A percentile compares a stretch with the other conserved stretches of the same genome.
phyloP scores from a whole-genome alignment of 768 basidiomycete species.

The Leccinum disarticulatum region DNA sequence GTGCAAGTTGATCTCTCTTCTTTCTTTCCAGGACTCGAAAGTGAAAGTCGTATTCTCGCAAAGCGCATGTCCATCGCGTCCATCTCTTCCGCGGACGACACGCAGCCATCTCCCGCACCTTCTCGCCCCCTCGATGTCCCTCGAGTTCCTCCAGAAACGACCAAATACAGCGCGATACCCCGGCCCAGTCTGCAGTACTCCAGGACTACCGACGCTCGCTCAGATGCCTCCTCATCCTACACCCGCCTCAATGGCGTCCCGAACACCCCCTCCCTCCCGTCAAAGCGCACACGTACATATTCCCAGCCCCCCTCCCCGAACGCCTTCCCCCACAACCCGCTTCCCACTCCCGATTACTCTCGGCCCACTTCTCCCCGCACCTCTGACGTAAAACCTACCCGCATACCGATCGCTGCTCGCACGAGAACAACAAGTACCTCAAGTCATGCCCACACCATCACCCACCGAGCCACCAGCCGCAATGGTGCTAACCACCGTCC shows the following conservation, averaged over 20 bases:
- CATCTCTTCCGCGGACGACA: conserved; percentile 53
- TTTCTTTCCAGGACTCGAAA: conserved; percentile 63
- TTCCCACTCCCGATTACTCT: conserved; percentile 38
- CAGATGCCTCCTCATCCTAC: conserved; percentile 26
- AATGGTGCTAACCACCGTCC: conserved; percentile 30
- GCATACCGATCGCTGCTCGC: conserved; percentile 48
- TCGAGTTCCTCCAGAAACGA: conserved; percentile 30
- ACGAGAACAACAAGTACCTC: conserved; percentile 42
- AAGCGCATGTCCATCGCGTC: conserved; percentile 77
- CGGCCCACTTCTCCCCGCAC: conserved; percentile 47
- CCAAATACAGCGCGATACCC: conserved; percentile 45
- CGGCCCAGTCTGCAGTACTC: conserved; percentile 43
- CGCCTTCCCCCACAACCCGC: conserved; percentile 26
- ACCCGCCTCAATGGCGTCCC: conserved; percentile 31
- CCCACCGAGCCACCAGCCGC: conserved; percentile 38
- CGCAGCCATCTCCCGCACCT: conserved; percentile 22
- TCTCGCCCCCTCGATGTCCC: conserved; percentile 24
- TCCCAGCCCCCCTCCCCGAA: conserved; percentile 50
- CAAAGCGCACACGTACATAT: conserved; percentile 60
- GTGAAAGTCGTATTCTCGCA: conserved; percentile 75
- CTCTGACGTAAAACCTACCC: conserved; percentile 42
- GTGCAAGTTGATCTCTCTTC: not conserved
- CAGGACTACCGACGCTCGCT: conserved; percentile 27
- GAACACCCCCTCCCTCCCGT: conserved; percentile 32
- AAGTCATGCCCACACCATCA: conserved; percentile 36